These are phyloP conservation scores for Xanthoconium purpureum DNA, from an alignment of 768 basidiomycete genomes.

Conservation along the genomic window DNA sequence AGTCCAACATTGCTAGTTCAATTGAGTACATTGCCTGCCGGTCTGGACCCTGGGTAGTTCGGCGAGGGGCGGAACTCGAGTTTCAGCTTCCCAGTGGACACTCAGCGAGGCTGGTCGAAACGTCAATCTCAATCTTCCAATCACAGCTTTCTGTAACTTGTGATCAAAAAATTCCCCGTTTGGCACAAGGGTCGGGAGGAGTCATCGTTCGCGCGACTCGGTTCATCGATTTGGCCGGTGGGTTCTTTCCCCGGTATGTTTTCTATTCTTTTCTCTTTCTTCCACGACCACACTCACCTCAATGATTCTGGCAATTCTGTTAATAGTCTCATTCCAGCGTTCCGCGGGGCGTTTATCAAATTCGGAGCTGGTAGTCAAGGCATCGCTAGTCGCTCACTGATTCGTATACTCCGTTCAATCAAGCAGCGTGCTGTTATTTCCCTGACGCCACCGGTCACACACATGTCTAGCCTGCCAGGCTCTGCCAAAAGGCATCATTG, in stretches of 20 bases:
- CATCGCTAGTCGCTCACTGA: constrained; percentile 3
- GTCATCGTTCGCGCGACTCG: background rate
- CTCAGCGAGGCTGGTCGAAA: background rate
- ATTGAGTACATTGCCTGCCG: background rate
- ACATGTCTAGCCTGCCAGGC: background rate
- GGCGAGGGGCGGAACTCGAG: background rate
- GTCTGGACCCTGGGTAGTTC: background rate
- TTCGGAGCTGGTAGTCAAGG: constrained; percentile 19
- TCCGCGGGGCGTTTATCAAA: background rate
- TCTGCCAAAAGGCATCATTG: background rate
- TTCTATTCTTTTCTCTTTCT: background rate
- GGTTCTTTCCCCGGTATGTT: background rate
- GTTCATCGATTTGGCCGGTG: background rate
- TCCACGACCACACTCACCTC: no score
- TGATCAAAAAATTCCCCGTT: background rate
- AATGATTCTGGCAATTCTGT: background rate
- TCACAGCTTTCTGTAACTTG: constrained; percentile 2
- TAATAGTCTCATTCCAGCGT: background rate
- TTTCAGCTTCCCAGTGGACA: background rate
- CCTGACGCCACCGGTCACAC: constrained; percentile 13
- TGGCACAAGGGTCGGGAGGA: background rate
- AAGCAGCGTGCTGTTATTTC: background rate
- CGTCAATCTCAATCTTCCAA: background rate
- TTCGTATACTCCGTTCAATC: constrained; percentile 1
- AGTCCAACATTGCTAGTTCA: background rate